phyloP scores from a whole-genome alignment of 768 basidiomycete species.

The Piloderma croceum region DNA sequence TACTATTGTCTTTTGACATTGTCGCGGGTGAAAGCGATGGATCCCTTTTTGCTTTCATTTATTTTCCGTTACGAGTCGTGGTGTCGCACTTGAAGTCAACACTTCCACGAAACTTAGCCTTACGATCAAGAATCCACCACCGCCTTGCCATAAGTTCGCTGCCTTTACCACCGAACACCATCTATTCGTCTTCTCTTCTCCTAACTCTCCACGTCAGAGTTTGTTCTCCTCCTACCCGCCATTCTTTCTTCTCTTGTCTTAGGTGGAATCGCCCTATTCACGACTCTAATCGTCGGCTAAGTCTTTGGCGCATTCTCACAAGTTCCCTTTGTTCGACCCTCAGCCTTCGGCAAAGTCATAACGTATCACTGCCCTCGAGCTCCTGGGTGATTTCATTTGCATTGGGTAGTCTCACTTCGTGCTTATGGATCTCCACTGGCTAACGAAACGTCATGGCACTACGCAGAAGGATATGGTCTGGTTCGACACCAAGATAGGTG shows the following conservation, averaged over 20 bases:
- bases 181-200: conserved; percentile 64
- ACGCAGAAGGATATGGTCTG: conserved; percentile 77
- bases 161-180: too few relatives aligned
- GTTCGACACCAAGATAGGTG: conserved; percentile 80
- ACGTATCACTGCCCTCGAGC: conserved; percentile 57
- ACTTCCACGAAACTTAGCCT: too few relatives aligned
- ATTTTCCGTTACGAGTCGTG: too few relatives aligned
- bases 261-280: conserved; percentile 76
- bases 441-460: conserved; percentile 72
- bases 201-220: conserved; percentile 50
- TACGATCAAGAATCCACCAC: too few relatives aligned
- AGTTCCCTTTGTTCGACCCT: conserved; percentile 39
- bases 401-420: conserved; percentile 69
- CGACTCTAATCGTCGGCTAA: conserved; percentile 77
- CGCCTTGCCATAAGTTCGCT: too few relatives aligned
- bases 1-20: too few relatives aligned
- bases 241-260: conserved; percentile 53
- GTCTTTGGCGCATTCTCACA: conserved; percentile 69
- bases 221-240: conserved; percentile 61
- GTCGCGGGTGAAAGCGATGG: too few relatives aligned
- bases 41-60: too few relatives aligned
- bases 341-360: conserved; percentile 50
- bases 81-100: too few relatives aligned
- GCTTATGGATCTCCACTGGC: conserved; percentile 83
- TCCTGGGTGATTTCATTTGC: conserved; percentile 61